phyloP scores from a whole-genome alignment of 768 basidiomycete genomes.

The Kwoniella pini region DNA sequence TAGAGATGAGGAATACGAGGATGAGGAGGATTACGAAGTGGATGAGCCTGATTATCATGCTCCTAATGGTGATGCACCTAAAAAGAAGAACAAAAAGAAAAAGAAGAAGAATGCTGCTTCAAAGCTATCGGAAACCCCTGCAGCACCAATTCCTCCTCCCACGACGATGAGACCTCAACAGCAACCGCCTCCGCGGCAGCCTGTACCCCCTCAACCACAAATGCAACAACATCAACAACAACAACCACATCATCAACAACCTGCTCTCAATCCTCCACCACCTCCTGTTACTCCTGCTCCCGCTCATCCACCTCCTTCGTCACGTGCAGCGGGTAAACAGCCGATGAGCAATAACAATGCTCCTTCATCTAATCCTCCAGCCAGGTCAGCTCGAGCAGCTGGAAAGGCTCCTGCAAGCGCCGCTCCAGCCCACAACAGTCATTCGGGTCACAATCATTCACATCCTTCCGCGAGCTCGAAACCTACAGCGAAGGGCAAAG shows the following conservation, averaged over 20 bases:
- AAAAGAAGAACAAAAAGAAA: slow-evolving; percentile 62
- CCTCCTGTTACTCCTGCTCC: slow-evolving; percentile 58
- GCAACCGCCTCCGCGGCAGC: slow-evolving; percentile 34
- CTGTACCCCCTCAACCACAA: slow-evolving; percentile 31
- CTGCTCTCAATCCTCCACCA: slow-evolving; percentile 54
- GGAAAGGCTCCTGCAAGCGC: slow-evolving; percentile 54
- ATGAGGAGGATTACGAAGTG: slow-evolving; percentile 44
- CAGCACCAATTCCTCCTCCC: slow-evolving; percentile 49
- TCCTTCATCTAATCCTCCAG: slow-evolving; percentile 40
- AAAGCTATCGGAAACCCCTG: slow-evolving; percentile 34
- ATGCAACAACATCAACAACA: slow-evolving; percentile 29
- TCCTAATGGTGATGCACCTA: slow-evolving; percentile 44
- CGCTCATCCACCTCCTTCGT: slow-evolving; percentile 65
- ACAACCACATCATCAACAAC: slow-evolving; percentile 34
- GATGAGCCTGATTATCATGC: slow-evolving; percentile 39
- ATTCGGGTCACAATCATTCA: slow-evolving; percentile 57
- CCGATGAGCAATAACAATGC: slow-evolving; percentile 71
- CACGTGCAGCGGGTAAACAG: slow-evolving; percentile 86
- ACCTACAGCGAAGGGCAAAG: slow-evolving; percentile 44
- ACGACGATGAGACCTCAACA: slow-evolving; percentile 32
- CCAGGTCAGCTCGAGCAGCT: slow-evolving; percentile 54
- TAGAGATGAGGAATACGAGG: slow-evolving; percentile 38
- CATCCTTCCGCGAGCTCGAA: slow-evolving; percentile 56
- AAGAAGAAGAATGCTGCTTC: slow-evolving; percentile 57
- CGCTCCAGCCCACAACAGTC: slow-evolving; percentile 30